Conservation (phyloP, 129 eudicot genomes). For the Scalesia atractyloides region DNA sequence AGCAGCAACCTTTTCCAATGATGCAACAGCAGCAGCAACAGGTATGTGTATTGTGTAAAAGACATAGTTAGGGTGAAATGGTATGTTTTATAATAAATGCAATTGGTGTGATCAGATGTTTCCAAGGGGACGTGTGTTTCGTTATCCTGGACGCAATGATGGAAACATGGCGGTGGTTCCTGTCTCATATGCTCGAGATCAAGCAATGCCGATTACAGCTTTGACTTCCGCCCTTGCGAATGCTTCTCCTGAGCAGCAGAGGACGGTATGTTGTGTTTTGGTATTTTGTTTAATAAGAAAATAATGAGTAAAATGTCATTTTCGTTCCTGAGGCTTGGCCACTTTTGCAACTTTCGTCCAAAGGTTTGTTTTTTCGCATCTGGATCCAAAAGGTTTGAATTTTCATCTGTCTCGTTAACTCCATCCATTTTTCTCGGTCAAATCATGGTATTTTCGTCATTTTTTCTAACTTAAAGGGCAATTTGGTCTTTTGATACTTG, state of each 20-base stretch:
- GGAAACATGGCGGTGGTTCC: not conserved
- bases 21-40: slow-evolving; percentile 1
- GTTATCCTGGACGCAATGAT: slow-evolving; percentile 37
- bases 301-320: no score
- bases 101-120: slow-evolving; percentile 43
- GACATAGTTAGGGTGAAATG: not conserved
- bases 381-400: no score
- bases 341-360: no score
- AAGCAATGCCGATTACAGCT: slow-evolving; percentile 48
- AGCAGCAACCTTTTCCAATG: slow-evolving; percentile 1
- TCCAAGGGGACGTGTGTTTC: slow-evolving; percentile 65
- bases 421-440: no score
- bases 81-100: not conserved
- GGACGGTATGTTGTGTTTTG: slow-evolving; percentile 39
- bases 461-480: no score
- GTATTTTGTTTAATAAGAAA: not conserved
- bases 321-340: no score
- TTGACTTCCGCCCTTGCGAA: slow-evolving; percentile 71
- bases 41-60: not conserved
- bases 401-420: no score
- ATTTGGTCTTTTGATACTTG: no score
- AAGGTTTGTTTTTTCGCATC: no score
- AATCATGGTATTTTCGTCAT: no score
- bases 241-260: slow-evolving; percentile 69
- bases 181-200: slow-evolving; percentile 3